These are phyloP conservation scores for Ceratocystiopsis sp. DNA, from an alignment of 2,329 filamentous ascomycete genomes.

Conservation along the genomic window DNA sequence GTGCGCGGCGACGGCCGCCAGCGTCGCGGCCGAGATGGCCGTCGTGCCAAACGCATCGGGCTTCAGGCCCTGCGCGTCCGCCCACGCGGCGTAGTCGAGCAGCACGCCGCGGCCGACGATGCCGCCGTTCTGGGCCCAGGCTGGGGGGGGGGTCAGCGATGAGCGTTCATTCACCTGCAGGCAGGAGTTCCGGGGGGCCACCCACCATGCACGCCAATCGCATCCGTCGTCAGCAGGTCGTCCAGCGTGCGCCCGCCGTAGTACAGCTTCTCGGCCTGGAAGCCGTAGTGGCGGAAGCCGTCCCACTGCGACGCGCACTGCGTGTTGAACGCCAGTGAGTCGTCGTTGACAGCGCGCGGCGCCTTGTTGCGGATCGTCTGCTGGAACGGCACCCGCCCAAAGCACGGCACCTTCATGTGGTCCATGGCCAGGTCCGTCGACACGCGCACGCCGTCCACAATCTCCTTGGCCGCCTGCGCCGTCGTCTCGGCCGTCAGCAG, in stretches of 20 bases:
- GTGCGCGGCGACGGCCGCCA: constrained; percentile 18
- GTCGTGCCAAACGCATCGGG: constrained; percentile 6
- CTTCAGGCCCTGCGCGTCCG: constrained; percentile 1
- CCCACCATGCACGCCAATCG: constrained; percentile 7
- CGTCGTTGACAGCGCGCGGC: constrained; percentile 28
- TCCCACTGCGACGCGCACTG: constrained; percentile 32
- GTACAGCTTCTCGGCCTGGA: constrained; percentile 5
- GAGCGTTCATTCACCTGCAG: too few relatives aligned
- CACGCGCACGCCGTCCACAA: constrained; percentile 36
- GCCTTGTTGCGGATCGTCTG: constrained; percentile 9
- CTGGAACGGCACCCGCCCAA: constrained; percentile 28
- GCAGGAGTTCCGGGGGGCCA: too few relatives aligned
- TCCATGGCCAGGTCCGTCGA: constrained; percentile 44
- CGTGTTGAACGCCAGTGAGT: constrained; percentile 28
- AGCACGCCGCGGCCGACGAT: constrained; percentile 30
- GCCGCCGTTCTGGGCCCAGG: constrained; percentile 21
- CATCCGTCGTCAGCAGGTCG: constrained; percentile 3
- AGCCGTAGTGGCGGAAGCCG: constrained; percentile 25
- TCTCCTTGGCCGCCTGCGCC: constrained; percentile 24
- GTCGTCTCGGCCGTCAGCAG: constrained; percentile 10
- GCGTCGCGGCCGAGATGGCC: constrained; percentile 12
- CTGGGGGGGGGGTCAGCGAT: not conserved
- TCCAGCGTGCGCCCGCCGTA: constrained; percentile 4
- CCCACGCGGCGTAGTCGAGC: constrained; percentile 20
- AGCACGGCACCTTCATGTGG: constrained; percentile 23